phyloP scores from a whole-genome alignment of 2,329 filamentous ascomycete genomes.

The Apiospora phragmitis region DNA sequence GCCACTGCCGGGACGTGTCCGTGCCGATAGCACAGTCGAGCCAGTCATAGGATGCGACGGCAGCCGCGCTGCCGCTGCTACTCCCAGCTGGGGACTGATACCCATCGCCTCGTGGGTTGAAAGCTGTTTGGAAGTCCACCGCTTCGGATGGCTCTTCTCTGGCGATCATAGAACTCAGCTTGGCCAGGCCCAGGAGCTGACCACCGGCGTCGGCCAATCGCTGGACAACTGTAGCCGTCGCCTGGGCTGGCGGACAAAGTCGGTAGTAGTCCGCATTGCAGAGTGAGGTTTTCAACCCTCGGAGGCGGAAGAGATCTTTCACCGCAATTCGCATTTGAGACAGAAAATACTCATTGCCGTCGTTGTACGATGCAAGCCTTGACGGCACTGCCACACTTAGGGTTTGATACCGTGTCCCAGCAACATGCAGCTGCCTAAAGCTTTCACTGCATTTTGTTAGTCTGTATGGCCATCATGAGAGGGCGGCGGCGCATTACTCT shows the following conservation, averaged over 20 bases:
- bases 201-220: background rate
- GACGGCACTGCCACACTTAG: background rate
- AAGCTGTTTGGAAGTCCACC: conserved; percentile 34
- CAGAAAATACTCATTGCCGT: background rate
- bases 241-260: background rate
- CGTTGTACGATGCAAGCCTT: background rate
- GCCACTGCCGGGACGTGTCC: conserved; percentile 10
- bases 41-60: conserved; percentile 43
- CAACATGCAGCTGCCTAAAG: background rate
- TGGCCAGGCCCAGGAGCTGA: conserved; percentile 5
- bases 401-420: background rate
- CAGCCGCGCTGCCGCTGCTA: conserved; percentile 39
- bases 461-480: background rate
- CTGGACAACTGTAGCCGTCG: background rate
- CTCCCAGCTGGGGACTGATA: conserved; percentile 35
- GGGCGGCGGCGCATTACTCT: background rate
- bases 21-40: conserved; percentile 33
- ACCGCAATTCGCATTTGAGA: background rate
- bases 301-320: background rate
- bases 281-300: background rate
- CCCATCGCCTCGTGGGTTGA: conserved; percentile 38
- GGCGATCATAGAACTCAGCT: conserved; percentile 7
- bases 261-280: background rate
- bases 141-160: conserved; percentile 4
- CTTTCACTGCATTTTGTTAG: background rate